Evolutionary conservation across 2,329 filamentous ascomycete species (phyloP).

Genomic region (Diaporthe capsici): DNA sequence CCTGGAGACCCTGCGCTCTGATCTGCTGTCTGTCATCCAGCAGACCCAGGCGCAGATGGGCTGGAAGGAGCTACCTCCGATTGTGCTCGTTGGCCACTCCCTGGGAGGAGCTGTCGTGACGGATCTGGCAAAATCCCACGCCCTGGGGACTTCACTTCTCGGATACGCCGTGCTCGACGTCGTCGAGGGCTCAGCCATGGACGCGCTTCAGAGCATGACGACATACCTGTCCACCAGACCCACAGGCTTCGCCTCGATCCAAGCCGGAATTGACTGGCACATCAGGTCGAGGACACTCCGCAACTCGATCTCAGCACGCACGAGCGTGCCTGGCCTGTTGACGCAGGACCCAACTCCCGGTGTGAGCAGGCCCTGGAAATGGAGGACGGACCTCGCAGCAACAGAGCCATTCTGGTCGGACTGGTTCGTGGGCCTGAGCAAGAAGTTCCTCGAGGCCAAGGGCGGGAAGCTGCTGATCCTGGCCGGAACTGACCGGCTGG

Average conservation of each 20-base stretch:
- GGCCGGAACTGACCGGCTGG: conserved; percentile 89
- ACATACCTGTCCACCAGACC: conserved; percentile 89
- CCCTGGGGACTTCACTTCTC: conserved; percentile 77
- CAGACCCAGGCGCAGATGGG: conserved; percentile 77
- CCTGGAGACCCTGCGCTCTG: conserved; percentile 79
- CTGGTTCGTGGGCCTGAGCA: conserved; percentile 91
- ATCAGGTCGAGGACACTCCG: conserved; percentile 88
- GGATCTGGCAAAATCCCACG: conserved; percentile 78
- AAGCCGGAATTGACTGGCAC: conserved; percentile 94
- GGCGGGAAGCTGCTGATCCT: conserved; percentile 89
- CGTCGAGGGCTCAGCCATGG: conserved; percentile 95
- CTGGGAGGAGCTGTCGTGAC: conserved; percentile 93
- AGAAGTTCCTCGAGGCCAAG: conserved; percentile 85
- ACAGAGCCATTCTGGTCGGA: conserved; percentile 95
- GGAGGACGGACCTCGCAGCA: conserved; percentile 86
- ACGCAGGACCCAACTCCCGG: conserved; percentile 57
- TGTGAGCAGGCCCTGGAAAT: conserved; percentile 74
- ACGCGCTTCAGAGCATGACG: conserved; percentile 94
- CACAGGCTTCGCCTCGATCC: conserved; percentile 80
- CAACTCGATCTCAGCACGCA: conserved; percentile 85
- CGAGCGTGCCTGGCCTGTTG: conserved; percentile 87
- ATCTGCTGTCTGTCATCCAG: conserved; percentile 79
- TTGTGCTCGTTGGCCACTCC: conserved; percentile 91
- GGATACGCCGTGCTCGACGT: conserved; percentile 95
- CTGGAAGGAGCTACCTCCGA: conserved; percentile 80